Base-by-base conservation (phyloP, 1,284 basidiomycete species). In the Cutaneotrichosporon mucoides region DNA sequence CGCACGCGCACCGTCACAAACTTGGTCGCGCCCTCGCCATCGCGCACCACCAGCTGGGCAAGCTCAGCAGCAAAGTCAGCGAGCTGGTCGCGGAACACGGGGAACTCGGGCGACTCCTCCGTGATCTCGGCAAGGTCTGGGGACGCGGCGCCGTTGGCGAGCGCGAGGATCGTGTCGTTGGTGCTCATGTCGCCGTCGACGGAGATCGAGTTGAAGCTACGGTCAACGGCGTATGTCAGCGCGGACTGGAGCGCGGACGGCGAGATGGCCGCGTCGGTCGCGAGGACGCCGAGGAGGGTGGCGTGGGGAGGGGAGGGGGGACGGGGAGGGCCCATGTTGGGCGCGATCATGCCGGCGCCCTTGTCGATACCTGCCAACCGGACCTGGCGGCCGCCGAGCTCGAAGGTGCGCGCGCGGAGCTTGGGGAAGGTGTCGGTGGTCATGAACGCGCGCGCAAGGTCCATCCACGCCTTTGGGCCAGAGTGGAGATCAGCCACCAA, bases 361-460 rank as follows among this genome's bases (percentile, higher is more conserved):
- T 99, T 99, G 79, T 96, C 92, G 81, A 99, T 97, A 13, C 95
- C 95, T 3, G 91, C 92, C 71, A 99, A 84, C 9, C 85, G 84
- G 66, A 88, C 89, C 66, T 85, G 83, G 78, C 81, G 67, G 52
- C 86, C 85, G 16, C 83, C 81, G 56, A 97, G 83, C 12, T 79
- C 81, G 79, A 98, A 95, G 1, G 83, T 80, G 38, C 87, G 83
- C 1, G 92, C 86, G 3, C 92, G 88, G 35, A 99, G 83, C 76
- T 99, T 99, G 2, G 94, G 95, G 79, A 99, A 99, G 16, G 94
- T 98, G 76, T 99, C 96, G 3, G 95, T 99, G 13, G 96, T 99
- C 95, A 98, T 98, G 82, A 98, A 98, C 9, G 92, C 91, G 53
- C 86, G 84, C 0, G 95, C 91, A 0, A 88, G 86, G 38, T 85